Evolutionary conservation across 176 grass and related monocot species (phyloP).

Genomic region (Areca catechu): DNA sequence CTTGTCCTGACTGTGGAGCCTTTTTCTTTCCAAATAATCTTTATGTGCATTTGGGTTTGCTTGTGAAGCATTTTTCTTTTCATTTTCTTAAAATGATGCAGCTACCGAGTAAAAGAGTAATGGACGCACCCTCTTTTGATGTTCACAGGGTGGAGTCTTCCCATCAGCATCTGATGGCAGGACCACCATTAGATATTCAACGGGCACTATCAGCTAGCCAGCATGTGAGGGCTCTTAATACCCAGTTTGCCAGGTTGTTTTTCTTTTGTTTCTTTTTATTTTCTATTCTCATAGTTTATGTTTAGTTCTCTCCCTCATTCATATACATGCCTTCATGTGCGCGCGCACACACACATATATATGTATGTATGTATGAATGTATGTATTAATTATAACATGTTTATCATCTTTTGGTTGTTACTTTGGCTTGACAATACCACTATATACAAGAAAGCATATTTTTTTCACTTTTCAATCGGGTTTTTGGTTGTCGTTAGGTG

Average conservation of each 20-base stretch:
- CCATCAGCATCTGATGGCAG: slow-evolving; percentile 62
- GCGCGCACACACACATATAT: no score
- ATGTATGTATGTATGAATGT: no score
- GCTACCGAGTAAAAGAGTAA: slow-evolving; percentile 63
- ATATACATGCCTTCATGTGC: no score
- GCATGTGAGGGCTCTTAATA: slow-evolving; percentile 82
- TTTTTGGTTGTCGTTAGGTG: no score
- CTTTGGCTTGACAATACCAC: no score
- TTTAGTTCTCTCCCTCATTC: not conserved
- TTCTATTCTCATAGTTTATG: not conserved
- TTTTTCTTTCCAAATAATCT: not conserved
- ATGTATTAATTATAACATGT: no score
- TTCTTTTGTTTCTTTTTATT: not conserved
- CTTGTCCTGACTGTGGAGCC: not conserved
- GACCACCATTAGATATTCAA: slow-evolving; percentile 35
- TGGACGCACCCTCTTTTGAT: slow-evolving; percentile 74
- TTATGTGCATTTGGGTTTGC: slow-evolving; percentile 6
- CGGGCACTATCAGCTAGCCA: slow-evolving; percentile 47
- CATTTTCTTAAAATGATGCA: slow-evolving; percentile 42
- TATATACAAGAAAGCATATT: no score
- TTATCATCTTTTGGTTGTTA: no score
- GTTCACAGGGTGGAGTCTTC: slow-evolving; percentile 66
- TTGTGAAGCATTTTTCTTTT: slow-evolving; percentile 12
- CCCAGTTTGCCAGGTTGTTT: slow-evolving; percentile 70
- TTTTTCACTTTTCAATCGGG: no score